Conservation (phyloP, 192 early-diverging fungal genomes). For the Coemansia sp. region DNA sequence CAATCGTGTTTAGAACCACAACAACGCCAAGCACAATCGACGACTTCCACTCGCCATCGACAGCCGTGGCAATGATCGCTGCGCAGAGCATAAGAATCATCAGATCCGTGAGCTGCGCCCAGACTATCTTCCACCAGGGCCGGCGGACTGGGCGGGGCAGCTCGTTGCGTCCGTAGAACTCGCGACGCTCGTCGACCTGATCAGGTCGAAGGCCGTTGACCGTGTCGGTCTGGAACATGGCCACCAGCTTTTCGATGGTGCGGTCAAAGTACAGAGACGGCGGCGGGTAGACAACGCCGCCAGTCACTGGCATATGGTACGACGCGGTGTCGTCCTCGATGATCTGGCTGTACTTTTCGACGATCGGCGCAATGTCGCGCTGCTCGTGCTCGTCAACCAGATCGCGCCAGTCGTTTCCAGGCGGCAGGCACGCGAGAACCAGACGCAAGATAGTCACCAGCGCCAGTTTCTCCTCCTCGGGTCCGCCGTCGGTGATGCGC, state of each 20-base stretch:
- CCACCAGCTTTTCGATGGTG: conserved; percentile 74
- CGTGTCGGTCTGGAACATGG: conserved; percentile 80
- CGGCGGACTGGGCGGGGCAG: conserved; percentile 78
- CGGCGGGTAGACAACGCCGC: conserved; percentile 53
- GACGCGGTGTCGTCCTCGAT: conserved; percentile 51
- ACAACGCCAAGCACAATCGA: conserved; percentile 78
- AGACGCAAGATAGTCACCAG: conserved; percentile 80
- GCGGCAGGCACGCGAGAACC: conserved; percentile 71
- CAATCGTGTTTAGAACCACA: conserved; percentile 85
- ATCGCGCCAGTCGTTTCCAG: conserved; percentile 90
- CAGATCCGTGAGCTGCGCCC: conserved; percentile 88
- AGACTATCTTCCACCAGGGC: conserved; percentile 77
- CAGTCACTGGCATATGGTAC: conserved; percentile 56
- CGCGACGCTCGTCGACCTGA: conserved; percentile 61
- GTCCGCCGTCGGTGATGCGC: conserved; percentile 76
- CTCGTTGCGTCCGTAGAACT: conserved; percentile 84
- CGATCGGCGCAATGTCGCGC: conserved; percentile 67
- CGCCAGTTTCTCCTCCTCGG: conserved; percentile 68
- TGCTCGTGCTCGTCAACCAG: conserved; percentile 83
- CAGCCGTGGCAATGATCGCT: conserved; percentile 80
- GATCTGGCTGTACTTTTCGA: conserved; percentile 64
- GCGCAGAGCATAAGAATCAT: conserved; percentile 90
- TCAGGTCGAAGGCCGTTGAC: conserved; percentile 65
- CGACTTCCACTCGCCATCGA: conserved; percentile 82
- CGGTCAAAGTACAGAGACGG: conserved; percentile 93